Base-by-base conservation (phyloP, 2,329 filamentous ascomycete genomes). In the Periconia sp. region DNA sequence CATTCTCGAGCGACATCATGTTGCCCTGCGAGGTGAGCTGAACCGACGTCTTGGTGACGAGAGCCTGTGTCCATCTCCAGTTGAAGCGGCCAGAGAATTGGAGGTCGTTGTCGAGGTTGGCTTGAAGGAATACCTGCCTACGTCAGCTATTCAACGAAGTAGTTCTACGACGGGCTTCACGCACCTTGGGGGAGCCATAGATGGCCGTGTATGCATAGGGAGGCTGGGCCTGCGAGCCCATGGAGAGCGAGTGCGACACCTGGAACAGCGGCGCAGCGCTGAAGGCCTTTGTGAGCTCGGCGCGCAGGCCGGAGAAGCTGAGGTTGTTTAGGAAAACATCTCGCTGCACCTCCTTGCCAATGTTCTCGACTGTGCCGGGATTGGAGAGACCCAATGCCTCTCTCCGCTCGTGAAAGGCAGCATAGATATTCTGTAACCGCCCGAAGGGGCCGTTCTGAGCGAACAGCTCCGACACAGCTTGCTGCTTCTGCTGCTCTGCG, bases 281-380 rank as follows among this genome's bases (percentile, higher is more conserved):
- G 77, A 97, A 95, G 68, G 90, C 86, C 81, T 96, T 97, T 70
- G 91, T 96, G 70, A 97, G 79, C 74, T 99, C 94, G 71, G 92
- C 95, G 69, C 92, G 89, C 72, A 99, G 82, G 65, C 94, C 94
- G 31, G 89, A 88, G 79, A 99, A 97, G 85, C 94, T 95, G 73
- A 90, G 88, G 79, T 96, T 96, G 76, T 87, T 94, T 65, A 96
- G 84, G 70, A 97, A 87, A 61, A 96, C 92, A 82, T 96, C 92
- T 75, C 92, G 91, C 78, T 95, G 87, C 52, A 96, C 91, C 78
- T 99, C 94, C 70, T 88, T 86, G 59, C 88, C 83, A 70, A 96
- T 86, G 67, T 85, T 86, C 75, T 99, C 94, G 57, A 96, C 86
- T 38, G 88, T 92, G 63, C 94, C 94, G 28, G 94, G 94, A 75